phyloP scores from a whole-genome alignment of 176 grass and related monocot genomes.

The Typha latifolia region DNA sequence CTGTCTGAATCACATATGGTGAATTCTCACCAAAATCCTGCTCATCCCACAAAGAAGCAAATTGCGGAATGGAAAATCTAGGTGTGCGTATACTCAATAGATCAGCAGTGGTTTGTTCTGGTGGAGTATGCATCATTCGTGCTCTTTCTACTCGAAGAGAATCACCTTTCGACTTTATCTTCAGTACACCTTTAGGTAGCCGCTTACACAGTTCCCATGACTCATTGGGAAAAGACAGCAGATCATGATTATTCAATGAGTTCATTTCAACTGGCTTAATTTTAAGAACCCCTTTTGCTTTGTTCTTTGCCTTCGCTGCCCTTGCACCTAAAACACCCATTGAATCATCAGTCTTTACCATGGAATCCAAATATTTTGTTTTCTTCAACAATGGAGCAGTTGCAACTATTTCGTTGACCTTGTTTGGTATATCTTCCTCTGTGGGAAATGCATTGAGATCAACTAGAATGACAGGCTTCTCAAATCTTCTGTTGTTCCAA shows the following conservation, averaged over 20 bases:
- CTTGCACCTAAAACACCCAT: background rate
- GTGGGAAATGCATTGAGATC: conserved; percentile 35
- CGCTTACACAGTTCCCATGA: conserved; percentile 15
- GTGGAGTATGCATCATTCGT: conserved; percentile 14
- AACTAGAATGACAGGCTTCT: conserved; percentile 31
- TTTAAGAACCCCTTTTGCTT: conserved; percentile 27
- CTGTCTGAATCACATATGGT: conserved; percentile 20
- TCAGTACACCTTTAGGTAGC: conserved; percentile 58
- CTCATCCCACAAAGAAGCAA: conserved; percentile 27
- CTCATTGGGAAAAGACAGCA: conserved; percentile 1
- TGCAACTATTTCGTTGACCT: conserved; percentile 7
- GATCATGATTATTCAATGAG: conserved; percentile 22
- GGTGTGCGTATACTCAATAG: conserved; percentile 23
- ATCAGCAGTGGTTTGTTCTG: conserved; percentile 21
- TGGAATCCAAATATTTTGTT: conserved; percentile 25
- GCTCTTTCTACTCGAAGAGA: conserved; percentile 13
- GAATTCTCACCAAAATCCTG: conserved; percentile 19
- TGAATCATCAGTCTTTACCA: conserved; percentile 14
- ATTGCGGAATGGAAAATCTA: conserved; percentile 19
- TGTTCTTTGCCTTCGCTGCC: conserved; percentile 20
- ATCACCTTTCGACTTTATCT: conserved; percentile 39
- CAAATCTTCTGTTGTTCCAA: conserved; percentile 23
- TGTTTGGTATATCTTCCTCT: conserved; percentile 26
- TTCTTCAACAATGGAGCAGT: conserved; percentile 31
- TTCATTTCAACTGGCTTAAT: conserved; percentile 32